A percentile compares a stretch with the other conserved stretches of the same genome.
Evolutionary conservation across 1,284 basidiomycete species (phyloP).

Genomic region (Ustilago hordei): DNA sequence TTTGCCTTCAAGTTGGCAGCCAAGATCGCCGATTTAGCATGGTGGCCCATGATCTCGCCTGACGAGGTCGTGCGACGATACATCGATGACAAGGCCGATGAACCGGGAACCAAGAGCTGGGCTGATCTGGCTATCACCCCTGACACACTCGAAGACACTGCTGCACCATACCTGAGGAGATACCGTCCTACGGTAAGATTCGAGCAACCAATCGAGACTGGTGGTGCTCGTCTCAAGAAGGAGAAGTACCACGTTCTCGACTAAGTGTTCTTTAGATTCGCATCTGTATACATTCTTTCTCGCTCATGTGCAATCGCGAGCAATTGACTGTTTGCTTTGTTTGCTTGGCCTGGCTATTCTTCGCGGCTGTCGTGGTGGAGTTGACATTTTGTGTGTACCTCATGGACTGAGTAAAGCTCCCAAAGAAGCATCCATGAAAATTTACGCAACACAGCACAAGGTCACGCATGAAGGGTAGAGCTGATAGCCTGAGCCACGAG

Average conservation of each 20-base stretch:
- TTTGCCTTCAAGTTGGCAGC: constrained; percentile 78
- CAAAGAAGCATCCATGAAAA: no score
- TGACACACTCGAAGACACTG: constrained; percentile 87
- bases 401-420: no score
- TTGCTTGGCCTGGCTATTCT: no score
- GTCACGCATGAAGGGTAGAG: no score
- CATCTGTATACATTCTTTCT: not conserved
- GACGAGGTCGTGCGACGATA: constrained; percentile 91
- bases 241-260: constrained; percentile 54
- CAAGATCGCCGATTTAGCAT: constrained; percentile 78
- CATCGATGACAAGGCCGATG: constrained; percentile 78
- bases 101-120: constrained; percentile 72
- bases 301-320: constrained; percentile 7
- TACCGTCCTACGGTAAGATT: constrained; percentile 79
- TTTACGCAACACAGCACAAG: no score
- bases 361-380: no score
- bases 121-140: constrained; percentile 76
- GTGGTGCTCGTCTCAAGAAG: constrained; percentile 57
- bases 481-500: no score
- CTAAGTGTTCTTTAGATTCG: constrained; percentile 10
- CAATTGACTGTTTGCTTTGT: constrained; percentile 11
- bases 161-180: constrained; percentile 89
- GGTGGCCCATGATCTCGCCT: constrained; percentile 93
- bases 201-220: constrained; percentile 71
- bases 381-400: no score